Conservation (phyloP, 176 grass and related monocot species). For the Aegilops umbellulata region DNA sequence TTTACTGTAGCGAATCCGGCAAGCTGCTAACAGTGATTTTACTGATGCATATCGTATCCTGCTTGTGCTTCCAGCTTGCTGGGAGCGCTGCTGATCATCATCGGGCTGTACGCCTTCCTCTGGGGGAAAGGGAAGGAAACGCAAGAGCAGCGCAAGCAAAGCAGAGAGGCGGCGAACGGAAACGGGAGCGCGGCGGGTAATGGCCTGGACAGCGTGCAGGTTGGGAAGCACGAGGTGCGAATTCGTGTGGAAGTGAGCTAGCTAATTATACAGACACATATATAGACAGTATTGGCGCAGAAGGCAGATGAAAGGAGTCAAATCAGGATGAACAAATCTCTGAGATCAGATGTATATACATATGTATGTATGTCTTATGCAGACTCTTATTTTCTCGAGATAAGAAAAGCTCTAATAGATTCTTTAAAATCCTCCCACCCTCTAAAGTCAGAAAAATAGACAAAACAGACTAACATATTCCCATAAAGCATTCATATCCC, state of each 20-base stretch:
- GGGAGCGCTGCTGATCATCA: constrained; percentile 31
- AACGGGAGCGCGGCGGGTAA: not conserved
- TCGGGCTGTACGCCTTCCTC: constrained; percentile 44
- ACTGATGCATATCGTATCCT: too few relatives aligned
- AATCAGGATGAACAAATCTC: not conserved
- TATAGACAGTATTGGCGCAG: not conserved
- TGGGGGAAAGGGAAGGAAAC: constrained; percentile 50
- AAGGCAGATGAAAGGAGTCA: not conserved
- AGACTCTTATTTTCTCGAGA: not conserved
- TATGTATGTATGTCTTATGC: not conserved
- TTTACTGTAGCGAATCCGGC: not conserved
- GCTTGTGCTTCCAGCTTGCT: constrained; percentile 21
- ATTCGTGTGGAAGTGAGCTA: constrained; percentile 1
- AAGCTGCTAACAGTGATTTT: not conserved
- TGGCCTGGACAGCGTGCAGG: not conserved
- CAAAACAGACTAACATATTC: not conserved
- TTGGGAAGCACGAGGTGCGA: not conserved
- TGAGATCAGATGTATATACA: not conserved
- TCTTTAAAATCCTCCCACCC: not conserved
- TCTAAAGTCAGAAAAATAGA: not conserved
- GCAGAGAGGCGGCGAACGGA: too few relatives aligned
- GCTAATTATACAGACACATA: too few relatives aligned
- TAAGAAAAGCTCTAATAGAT: not conserved
- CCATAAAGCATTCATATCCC: too few relatives aligned
- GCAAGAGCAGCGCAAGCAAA: not conserved